Evolutionary conservation across 768 basidiomycete genomes (phyloP), one percentile per base, ranked within the genome.

Genomic region (Daedaleopsis nitida): DNA sequence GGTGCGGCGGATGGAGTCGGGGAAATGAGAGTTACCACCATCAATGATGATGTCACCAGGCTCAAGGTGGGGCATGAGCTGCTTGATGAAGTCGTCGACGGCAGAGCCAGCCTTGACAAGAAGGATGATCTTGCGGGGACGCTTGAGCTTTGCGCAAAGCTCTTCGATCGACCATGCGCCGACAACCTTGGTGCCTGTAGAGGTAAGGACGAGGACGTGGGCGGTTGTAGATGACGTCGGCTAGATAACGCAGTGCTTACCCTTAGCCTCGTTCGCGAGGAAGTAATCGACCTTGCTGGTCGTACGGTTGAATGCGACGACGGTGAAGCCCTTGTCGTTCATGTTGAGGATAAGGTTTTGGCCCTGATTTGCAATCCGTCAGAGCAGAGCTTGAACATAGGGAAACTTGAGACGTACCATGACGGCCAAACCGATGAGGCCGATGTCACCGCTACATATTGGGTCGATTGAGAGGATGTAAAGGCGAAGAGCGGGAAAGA

Each of bases 241-340:
- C 58, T 59, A 59, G 62, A 60, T 54, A 23, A 47, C 44, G 65
- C 70, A 78, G 59, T 43, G 73, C 79, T 65, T 70, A 95, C 96
- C 97, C 84, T 98, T 99, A 67, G 97, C 97, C 79, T 98, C 94
- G 75, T 98, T 94, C 64, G 83, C 88, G 63, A 99, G 86, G 86
- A 99, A 99, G 73, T 83, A 73, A 75, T 98, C 96, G 70, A 99
- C 95, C 77, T 99, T 99, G 79, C 86, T 88, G 64, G 88, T 91
- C 45, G 97, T 98, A 70, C 97, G 91, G 84, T 99, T 99, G 81
- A 91, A 99, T 13, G 93, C 94, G 67, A 94, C 89, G 70, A 99
- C 97, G 66, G 80, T 94, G 82, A 95, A 99, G 55, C 97, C 97
- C 79, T 99, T 99, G 83, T 99, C 97, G 76, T 97, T 97, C 93